A percentile compares a stretch with the other conserved stretches of the same genome.
phyloP scores from a whole-genome alignment of 805 yeast genomes.

The Hanseniaspora lindneri region DNA sequence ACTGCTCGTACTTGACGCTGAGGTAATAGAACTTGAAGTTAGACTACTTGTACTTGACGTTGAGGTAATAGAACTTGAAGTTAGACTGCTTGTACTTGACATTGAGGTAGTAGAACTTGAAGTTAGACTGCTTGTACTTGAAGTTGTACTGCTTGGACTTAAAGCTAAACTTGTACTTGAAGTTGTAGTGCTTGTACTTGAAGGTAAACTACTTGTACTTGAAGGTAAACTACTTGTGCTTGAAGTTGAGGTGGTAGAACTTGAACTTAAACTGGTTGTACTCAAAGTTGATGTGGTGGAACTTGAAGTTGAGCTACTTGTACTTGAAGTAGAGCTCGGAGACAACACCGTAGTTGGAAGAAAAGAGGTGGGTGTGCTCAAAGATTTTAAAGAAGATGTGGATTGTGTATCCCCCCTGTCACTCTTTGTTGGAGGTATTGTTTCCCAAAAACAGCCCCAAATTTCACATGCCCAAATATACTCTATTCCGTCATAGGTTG shows the following conservation, averaged over 20 bases:
- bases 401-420: too few relatives aligned
- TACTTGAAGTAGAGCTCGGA: conserved; percentile 9
- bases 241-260: background rate
- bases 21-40: background rate
- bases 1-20: too few relatives aligned
- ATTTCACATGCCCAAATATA: too few relatives aligned
- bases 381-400: too few relatives aligned
- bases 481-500: too few relatives aligned
- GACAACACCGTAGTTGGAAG: conserved; percentile 9
- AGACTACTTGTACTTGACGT: background rate
- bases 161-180: too few relatives aligned
- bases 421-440: too few relatives aligned
- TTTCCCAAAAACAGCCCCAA: too few relatives aligned
- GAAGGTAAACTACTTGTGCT: too few relatives aligned
- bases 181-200: background rate
- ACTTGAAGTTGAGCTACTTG: background rate
- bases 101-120: background rate
- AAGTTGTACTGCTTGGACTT: background rate
- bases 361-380: background rate
- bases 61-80: too few relatives aligned
- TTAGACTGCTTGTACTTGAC: too few relatives aligned
- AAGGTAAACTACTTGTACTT: too few relatives aligned
- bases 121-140: background rate
- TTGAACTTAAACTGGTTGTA: background rate
- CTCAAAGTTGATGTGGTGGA: background rate